Conservation (phyloP, 257 asterid species). For the Nyctanthes arbortristis region DNA sequence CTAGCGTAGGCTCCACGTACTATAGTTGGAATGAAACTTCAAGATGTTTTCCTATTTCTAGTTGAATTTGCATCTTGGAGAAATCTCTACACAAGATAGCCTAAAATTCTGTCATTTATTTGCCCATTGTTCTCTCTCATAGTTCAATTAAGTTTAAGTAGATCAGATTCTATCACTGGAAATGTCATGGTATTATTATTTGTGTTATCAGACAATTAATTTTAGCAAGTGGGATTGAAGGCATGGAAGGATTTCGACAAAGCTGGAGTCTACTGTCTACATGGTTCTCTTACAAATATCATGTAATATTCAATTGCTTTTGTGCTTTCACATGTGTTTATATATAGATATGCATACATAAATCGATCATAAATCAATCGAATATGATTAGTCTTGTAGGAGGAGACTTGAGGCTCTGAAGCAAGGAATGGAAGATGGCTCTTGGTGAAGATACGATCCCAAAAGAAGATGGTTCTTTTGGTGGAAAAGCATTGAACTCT, state of each 20-base stretch:
- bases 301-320: slow-evolving; percentile 44
- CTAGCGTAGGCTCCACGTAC: too few species aligned
- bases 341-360: neutral
- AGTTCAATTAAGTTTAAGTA: too few species aligned
- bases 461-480: slow-evolving; percentile 74
- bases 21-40: too few species aligned
- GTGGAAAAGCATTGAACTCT: slow-evolving; percentile 34
- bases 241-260: too few species aligned
- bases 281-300: slow-evolving; percentile 79
- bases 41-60: too few species aligned
- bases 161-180: too few species aligned
- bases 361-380: neutral
- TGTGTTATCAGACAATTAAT: slow-evolving; percentile 58
- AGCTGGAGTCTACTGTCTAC: slow-evolving; percentile 96
- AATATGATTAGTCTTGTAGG: slow-evolving; percentile 34
- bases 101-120: too few species aligned
- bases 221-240: too few species aligned
- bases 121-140: too few species aligned
- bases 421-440: slow-evolving; percentile 67
- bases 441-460: slow-evolving; percentile 30
- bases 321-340: slow-evolving; percentile 6
- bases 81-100: too few species aligned
- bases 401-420: slow-evolving; percentile 68
- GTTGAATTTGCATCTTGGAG: too few species aligned
- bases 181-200: too few species aligned